Base-by-base conservation (phyloP, 2,329 filamentous ascomycete genomes). In the Colletotrichum chlorophyti region DNA sequence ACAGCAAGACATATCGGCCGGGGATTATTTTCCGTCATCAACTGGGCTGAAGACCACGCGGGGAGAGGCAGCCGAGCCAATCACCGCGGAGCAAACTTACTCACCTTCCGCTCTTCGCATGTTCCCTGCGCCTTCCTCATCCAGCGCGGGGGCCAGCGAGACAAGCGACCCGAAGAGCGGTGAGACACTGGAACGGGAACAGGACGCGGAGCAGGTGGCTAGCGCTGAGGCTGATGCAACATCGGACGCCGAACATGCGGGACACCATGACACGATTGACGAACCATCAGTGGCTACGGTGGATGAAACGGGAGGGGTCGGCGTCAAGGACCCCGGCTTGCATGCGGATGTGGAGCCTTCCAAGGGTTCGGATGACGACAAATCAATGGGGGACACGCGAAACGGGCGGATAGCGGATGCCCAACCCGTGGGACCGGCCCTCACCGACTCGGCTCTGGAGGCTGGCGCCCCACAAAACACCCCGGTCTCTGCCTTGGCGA, bases 361-460 rank as follows among this genome's bases (percentile, higher is more conserved):
- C 3, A 42, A 35, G 58, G 42, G 43, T 27, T 15, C 11, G 19
- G 23, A 21, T 23, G 14, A 37, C 45, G 50, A 63, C 53, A 59
- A 59, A 63, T 63, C 59, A 53, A 29, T 53, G 43, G 46, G 26
- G 41, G 60, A 54, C 54, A 63, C 61, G 59, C 54, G 41, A 55
- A 54, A 58, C 48, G 43, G 51, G 43, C 55, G 55, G 51, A 57
- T 40, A 34, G 46, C 59, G 54, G 61, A 62, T 60, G 61, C 51
- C 46, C 53, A 60, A 60, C 12, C 46, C 45, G 59, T 62, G 61
- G 59, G 57, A 27, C 50, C 59, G 38, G 54, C 50, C 32, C 59
- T 63, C 59, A 63, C 59, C 61, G 61, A 63, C 59, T 63, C 61
- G 53, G 54, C 55, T 27, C 47, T 61, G 57, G 38, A 49, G 54